These are phyloP conservation scores for Corymbia citriodora DNA, from an alignment of 441 rosid species.

Conservation along the genomic window DNA sequence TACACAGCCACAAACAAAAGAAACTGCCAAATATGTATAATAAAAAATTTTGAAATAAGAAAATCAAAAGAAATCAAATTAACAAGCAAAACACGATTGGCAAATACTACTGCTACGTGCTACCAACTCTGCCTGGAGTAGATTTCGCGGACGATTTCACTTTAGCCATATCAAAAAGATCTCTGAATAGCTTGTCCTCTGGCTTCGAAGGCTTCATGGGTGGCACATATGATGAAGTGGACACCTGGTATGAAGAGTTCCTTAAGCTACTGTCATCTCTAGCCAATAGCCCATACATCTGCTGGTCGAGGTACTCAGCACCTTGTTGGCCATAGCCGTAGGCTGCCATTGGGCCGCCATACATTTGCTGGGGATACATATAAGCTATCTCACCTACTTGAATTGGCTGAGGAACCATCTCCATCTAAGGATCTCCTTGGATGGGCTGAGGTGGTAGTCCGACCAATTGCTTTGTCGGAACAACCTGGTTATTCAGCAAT, in stretches of 20 bases:
- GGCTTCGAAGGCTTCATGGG: constrained; percentile 65
- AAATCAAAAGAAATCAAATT: not conserved
- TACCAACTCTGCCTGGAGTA: constrained; percentile 66
- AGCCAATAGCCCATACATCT: constrained; percentile 65
- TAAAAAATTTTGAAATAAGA: not conserved
- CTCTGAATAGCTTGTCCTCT: constrained; percentile 94
- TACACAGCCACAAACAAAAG: constrained; percentile 9
- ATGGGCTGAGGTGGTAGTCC: constrained; percentile 35
- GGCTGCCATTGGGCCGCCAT: constrained; percentile 65
- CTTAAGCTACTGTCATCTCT: constrained; percentile 49
- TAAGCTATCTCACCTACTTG: constrained; percentile 44
- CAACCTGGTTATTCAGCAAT: constrained; percentile 16
- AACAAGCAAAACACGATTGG: constrained; percentile 1
- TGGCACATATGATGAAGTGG: constrained; percentile 51
- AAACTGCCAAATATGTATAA: constrained; percentile 13
- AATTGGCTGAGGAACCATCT: constrained; percentile 48
- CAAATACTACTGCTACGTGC: constrained; percentile 46
- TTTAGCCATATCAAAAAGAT: constrained; percentile 88
- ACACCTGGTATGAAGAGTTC: constrained; percentile 44
- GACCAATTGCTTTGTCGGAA: constrained; percentile 28
- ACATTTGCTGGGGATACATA: constrained; percentile 68
- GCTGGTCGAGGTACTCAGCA: constrained; percentile 56
- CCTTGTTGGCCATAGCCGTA: constrained; percentile 73
- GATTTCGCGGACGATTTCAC: constrained; percentile 53
- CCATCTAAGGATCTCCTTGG: constrained; percentile 51